Conservation (phyloP, 176 grass and related monocot species). For the Eragrostis nindensis region DNA sequence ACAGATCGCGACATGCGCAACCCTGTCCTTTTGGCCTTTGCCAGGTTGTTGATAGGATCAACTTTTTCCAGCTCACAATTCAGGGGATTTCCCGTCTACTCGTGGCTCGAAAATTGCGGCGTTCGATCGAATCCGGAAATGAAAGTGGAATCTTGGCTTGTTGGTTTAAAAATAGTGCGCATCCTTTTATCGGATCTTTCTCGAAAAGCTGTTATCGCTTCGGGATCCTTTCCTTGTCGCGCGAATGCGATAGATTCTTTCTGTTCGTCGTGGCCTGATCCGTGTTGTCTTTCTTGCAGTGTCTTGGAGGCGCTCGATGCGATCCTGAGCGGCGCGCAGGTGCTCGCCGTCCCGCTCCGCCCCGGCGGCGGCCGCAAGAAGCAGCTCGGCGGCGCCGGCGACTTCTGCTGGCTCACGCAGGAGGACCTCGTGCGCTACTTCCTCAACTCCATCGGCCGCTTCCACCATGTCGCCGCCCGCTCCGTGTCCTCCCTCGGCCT, state of each 20-base stretch:
- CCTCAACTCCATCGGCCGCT: slow-evolving; percentile 77
- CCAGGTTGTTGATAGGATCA: slow-evolving; percentile 23
- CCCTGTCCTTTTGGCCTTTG: neutral
- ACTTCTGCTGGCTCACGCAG: slow-evolving; percentile 83
- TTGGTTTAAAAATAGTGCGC: neutral
- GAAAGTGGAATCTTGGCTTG: neutral
- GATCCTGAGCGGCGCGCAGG: slow-evolving; percentile 70
- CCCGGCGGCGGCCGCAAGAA: slow-evolving; percentile 49
- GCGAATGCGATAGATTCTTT: slow-evolving; percentile 10
- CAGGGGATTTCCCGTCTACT: neutral
- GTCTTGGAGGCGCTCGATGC: slow-evolving; percentile 78
- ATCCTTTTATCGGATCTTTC: no score
- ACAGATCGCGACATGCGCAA: slow-evolving; percentile 33
- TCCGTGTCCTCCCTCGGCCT: slow-evolving; percentile 70
- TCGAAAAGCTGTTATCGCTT: neutral
- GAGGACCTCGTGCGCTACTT: slow-evolving; percentile 92
- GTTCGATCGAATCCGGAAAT: neutral
- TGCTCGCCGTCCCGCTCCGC: slow-evolving; percentile 61
- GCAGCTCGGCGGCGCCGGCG: slow-evolving; percentile 43
- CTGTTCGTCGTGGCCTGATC: slow-evolving; percentile 10
- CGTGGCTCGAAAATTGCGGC: slow-evolving; percentile 22
- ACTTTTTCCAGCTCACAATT: slow-evolving; percentile 13
- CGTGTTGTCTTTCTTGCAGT: slow-evolving; percentile 42
- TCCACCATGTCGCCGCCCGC: slow-evolving; percentile 64
- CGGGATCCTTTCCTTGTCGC: neutral